A percentile compares a stretch with the other conserved stretches of the same genome.
Evolutionary conservation across 2,329 filamentous ascomycete species (phyloP).

Genomic region (Gyromitra esculenta): DNA sequence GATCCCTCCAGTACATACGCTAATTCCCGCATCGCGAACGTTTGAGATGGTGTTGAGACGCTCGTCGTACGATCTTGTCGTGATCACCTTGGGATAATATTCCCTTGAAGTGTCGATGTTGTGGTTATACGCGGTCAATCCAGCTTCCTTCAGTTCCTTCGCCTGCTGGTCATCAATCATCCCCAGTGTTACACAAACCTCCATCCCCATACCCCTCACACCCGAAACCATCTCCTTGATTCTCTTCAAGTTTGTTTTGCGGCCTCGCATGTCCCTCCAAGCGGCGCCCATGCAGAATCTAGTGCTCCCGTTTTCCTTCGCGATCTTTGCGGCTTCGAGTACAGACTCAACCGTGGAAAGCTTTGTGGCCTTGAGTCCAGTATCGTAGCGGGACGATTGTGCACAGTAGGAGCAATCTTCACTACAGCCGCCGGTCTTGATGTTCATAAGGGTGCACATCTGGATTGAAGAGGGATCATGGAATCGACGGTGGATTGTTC

Average conservation of each 20-base stretch:
- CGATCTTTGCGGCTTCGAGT: slow-evolving; percentile 77
- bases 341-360: slow-evolving; percentile 83
- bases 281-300: slow-evolving; percentile 96
- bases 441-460: slow-evolving; percentile 95
- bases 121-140: slow-evolving; percentile 92
- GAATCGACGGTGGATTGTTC: slow-evolving; percentile 81
- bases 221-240: slow-evolving; percentile 87
- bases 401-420: slow-evolving; percentile 95
- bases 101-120: slow-evolving; percentile 91
- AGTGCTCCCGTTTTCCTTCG: slow-evolving; percentile 84
- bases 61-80: slow-evolving; percentile 87
- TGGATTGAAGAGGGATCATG: slow-evolving; percentile 85
- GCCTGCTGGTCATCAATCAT: slow-evolving; percentile 89
- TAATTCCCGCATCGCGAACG: slow-evolving; percentile 85
- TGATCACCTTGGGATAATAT: slow-evolving; percentile 87
- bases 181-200: slow-evolving; percentile 90
- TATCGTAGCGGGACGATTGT: slow-evolving; percentile 81
- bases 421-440: slow-evolving; percentile 91
- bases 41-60: slow-evolving; percentile 80
- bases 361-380: slow-evolving; percentile 81
- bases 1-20: slow-evolving; percentile 90
- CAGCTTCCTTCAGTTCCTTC: slow-evolving; percentile 81
- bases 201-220: slow-evolving; percentile 83
- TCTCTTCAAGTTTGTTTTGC: slow-evolving; percentile 83
- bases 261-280: slow-evolving; percentile 92